Conservation (phyloP, 2,329 filamentous ascomycete species). For the Shiraia sp. region DNA sequence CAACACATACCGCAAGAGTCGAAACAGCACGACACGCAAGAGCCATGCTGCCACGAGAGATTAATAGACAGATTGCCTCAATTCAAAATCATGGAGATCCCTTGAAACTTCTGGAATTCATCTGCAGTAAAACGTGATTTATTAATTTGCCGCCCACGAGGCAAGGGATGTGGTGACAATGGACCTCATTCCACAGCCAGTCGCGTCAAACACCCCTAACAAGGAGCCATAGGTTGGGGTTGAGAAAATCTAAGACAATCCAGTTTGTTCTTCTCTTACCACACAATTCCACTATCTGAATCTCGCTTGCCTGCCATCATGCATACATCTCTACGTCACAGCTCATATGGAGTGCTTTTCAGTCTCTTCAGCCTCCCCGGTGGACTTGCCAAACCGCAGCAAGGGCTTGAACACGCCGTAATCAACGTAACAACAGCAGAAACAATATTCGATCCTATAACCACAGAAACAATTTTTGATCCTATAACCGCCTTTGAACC, state of each 20-base stretch:
- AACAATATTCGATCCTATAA: conserved; percentile 1
- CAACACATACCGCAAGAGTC: background rate
- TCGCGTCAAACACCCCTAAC: conserved; percentile 6
- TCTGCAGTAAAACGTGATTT: background rate
- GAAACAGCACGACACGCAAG: background rate
- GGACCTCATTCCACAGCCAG: conserved; percentile 8
- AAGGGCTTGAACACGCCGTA: too few species aligned
- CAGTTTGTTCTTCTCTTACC: background rate
- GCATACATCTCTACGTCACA: too few species aligned
- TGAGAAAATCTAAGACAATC: background rate
- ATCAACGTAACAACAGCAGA: background rate
- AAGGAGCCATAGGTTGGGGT: background rate
- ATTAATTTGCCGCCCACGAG: background rate
- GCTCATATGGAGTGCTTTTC: too few species aligned
- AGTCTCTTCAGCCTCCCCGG: too few species aligned
- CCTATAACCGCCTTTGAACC: conserved; percentile 4
- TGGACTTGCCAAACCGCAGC: too few species aligned
- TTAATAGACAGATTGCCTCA: background rate
- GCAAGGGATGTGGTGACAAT: conserved; percentile 5
- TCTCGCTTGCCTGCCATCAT: too few species aligned
- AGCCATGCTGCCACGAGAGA: background rate
- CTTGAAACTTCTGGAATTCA: too few species aligned
- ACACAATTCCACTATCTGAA: background rate
- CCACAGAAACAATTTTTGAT: too few species aligned
- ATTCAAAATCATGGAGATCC: too few species aligned